phyloP scores from a whole-genome alignment of 2,329 filamentous ascomycete genomes.

The Penicillium sp. region DNA sequence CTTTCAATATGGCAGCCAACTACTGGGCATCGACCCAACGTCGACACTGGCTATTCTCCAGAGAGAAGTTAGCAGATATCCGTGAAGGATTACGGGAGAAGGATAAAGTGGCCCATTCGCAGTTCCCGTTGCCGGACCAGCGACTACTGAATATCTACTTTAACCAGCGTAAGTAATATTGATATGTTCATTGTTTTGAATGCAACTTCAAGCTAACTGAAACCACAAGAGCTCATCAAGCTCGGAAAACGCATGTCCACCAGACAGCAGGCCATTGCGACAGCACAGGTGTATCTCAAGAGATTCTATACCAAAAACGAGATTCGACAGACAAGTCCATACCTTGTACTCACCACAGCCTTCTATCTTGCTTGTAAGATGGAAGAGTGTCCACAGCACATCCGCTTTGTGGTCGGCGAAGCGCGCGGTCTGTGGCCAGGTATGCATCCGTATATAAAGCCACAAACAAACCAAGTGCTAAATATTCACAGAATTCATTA shows the following conservation, averaged over 20 bases:
- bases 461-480: slow-evolving; percentile 11
- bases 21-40: slow-evolving; percentile 96
- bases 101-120: slow-evolving; percentile 70
- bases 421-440: slow-evolving; percentile 80
- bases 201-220: slow-evolving; percentile 3
- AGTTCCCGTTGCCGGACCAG: slow-evolving; percentile 78
- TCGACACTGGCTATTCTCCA: slow-evolving; percentile 85
- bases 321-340: slow-evolving; percentile 88
- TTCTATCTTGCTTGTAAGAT: slow-evolving; percentile 97
- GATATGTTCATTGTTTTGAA: background rate
- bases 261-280: slow-evolving; percentile 89
- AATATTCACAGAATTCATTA: slow-evolving; percentile 60
- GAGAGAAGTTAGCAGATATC: slow-evolving; percentile 72
- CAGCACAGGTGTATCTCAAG: slow-evolving; percentile 91
- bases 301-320: slow-evolving; percentile 91
- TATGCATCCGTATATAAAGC: slow-evolving; percentile 33
- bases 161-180: slow-evolving; percentile 69
- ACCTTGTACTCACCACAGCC: slow-evolving; percentile 87
- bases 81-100: slow-evolving; percentile 75
- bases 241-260: slow-evolving; percentile 80
- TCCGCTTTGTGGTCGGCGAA: slow-evolving; percentile 83
- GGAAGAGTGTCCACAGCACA: slow-evolving; percentile 96
- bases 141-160: slow-evolving; percentile 88
- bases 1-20: slow-evolving; percentile 74
- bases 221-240: slow-evolving; percentile 64